These are phyloP conservation scores for Fraxinus sp. DNA, from an alignment of 305 asterid species.

Conservation along the genomic window DNA sequence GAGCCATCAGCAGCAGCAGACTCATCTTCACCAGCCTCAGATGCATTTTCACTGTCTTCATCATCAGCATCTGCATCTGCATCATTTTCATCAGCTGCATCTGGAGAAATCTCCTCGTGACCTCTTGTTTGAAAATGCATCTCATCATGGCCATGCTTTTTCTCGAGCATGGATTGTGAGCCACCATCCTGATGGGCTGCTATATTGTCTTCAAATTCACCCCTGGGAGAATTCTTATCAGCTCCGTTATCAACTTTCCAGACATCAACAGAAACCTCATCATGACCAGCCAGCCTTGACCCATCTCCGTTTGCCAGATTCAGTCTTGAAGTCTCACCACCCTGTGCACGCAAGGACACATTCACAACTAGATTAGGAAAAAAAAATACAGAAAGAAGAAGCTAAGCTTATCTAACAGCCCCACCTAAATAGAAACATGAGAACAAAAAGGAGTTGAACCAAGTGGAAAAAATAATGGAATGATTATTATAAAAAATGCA, in stretches of 20 bases:
- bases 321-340: conserved; percentile 38
- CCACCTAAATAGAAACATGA: neutral
- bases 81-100: conserved; percentile 68
- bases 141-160: neutral
- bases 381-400: neutral
- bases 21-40: conserved; percentile 85
- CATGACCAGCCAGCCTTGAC: conserved; percentile 42
- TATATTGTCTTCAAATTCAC: conserved; percentile 80
- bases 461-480: neutral
- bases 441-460: neutral
- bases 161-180: neutral
- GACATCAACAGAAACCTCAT: conserved; percentile 55
- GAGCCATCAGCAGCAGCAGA: conserved; percentile 90
- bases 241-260: conserved; percentile 89
- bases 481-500: neutral
- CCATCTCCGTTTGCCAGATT: conserved; percentile 52
- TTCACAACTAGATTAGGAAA: neutral
- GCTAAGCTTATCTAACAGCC: neutral
- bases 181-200: conserved; percentile 45
- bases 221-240: conserved; percentile 84
- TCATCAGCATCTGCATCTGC: conserved; percentile 65
- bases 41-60: conserved; percentile 78
- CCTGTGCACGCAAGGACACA: conserved; percentile 43
- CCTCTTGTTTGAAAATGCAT: neutral
- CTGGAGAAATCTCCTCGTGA: conserved; percentile 53